Conservation (phyloP, 345 rosid species). For the Sonneratia alba region DNA sequence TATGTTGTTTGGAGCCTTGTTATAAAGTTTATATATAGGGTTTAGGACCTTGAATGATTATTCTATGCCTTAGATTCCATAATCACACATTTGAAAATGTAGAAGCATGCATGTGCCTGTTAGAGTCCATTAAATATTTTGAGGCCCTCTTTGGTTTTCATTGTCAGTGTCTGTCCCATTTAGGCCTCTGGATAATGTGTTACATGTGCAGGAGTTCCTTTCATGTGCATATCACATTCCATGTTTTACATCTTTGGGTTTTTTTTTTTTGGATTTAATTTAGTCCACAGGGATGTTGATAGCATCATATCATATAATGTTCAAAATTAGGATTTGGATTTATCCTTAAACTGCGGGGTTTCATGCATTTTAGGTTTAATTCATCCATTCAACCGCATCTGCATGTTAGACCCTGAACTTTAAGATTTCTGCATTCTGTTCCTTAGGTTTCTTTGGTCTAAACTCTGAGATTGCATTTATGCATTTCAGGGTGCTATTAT, state of each 20-base stretch:
- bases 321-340: not conserved
- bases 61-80: not conserved
- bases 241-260: not conserved
- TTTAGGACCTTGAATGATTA: not conserved
- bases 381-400: too few relatives aligned
- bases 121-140: too few relatives aligned
- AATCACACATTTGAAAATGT: not conserved
- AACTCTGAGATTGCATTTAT: not conserved
- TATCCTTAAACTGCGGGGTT: not conserved
- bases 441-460: not conserved
- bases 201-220: not conserved
- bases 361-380: not conserved
- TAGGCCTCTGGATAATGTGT: not conserved
- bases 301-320: not conserved
- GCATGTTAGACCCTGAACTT: too few relatives aligned
- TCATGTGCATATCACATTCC: not conserved
- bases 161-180: not conserved
- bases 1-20: not conserved
- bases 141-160: not conserved
- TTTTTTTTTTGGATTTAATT: too few relatives aligned
- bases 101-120: not conserved
- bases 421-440: not conserved
- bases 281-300: too few relatives aligned
- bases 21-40: not conserved
- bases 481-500: not conserved